Conservation (phyloP, 2,329 filamentous ascomycete species). For the Pseudogymnoascus pannorum region DNA sequence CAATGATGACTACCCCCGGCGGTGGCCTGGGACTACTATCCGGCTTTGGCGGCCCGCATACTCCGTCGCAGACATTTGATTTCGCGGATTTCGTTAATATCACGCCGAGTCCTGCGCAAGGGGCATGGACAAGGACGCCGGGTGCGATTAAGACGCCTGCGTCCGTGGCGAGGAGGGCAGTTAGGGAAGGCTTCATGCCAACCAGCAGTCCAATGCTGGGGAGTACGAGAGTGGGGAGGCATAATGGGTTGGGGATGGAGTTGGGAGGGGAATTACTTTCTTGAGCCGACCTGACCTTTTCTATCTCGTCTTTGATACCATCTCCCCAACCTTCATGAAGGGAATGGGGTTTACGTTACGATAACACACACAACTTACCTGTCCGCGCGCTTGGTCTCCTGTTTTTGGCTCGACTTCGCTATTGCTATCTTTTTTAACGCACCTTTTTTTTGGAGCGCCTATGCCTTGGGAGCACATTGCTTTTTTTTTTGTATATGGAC, state of each 20-base stretch:
- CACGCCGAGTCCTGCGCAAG: constrained; percentile 89
- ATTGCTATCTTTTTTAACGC: too few species aligned
- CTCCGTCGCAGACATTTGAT: constrained; percentile 78
- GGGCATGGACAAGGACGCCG: constrained; percentile 49
- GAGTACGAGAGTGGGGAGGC: background rate
- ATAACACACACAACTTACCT: background rate
- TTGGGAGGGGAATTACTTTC: background rate
- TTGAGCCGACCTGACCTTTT: too few species aligned
- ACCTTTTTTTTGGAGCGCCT: too few species aligned
- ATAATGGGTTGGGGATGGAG: background rate
- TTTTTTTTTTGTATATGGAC: background rate
- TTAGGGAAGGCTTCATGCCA: background rate
- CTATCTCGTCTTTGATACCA: background rate
- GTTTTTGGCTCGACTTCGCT: background rate
- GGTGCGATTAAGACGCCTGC: too few species aligned
- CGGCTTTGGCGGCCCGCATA: constrained; percentile 66
- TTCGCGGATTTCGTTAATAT: constrained; percentile 97
- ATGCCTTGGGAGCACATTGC: too few species aligned
- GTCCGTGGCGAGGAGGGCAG: background rate
- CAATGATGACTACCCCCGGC: constrained; percentile 81
- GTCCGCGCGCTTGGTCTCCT: background rate
- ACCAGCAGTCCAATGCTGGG: background rate
- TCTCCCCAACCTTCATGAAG: too few species aligned
- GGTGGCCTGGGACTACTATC: constrained; percentile 56
- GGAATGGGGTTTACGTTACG: background rate